Percentiles rank a stretch among this genome's conserved stretches.
Evolutionary conservation across 345 rosid species (phyloP).

Genomic region (Nephelium lappaceum): DNA sequence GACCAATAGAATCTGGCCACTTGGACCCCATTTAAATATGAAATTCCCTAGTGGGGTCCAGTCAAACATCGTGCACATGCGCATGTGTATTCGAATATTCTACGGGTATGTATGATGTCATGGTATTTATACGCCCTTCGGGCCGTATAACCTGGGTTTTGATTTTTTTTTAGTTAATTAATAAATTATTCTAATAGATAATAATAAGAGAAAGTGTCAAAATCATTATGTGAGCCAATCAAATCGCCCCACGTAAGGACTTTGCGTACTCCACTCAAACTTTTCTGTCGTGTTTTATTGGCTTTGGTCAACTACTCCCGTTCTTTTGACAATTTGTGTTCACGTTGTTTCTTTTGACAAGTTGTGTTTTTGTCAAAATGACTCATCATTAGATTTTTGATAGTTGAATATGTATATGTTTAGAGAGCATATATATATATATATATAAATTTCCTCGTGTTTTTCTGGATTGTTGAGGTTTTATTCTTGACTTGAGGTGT

Average conservation of each 20-base stretch:
- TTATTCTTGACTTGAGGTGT: neutral
- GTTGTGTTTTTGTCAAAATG: neutral
- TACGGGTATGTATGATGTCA: neutral
- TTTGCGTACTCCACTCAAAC: neutral
- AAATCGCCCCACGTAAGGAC: neutral
- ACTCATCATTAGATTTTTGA: constrained; percentile 4
- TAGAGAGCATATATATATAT: too few species aligned
- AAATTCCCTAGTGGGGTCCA: neutral
- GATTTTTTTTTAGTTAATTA: neutral
- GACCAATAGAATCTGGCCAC: neutral
- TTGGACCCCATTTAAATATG: neutral
- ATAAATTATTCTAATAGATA: neutral
- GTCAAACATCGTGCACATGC: constrained; percentile 7
- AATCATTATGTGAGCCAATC: neutral
- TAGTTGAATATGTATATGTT: neutral
- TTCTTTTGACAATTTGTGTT: neutral
- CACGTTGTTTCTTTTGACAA: too few species aligned
- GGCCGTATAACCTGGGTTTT: neutral
- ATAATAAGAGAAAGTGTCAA: neutral
- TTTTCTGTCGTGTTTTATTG: neutral
- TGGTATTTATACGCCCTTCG: neutral
- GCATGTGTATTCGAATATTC: neutral
- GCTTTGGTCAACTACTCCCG: constrained; percentile 7
- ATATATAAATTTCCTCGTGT: too few species aligned
- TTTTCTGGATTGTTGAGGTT: too few species aligned